These are phyloP conservation scores for Talaromyces sp. DNA, from an alignment of 2,329 filamentous ascomycete species.

Conservation along the genomic window DNA sequence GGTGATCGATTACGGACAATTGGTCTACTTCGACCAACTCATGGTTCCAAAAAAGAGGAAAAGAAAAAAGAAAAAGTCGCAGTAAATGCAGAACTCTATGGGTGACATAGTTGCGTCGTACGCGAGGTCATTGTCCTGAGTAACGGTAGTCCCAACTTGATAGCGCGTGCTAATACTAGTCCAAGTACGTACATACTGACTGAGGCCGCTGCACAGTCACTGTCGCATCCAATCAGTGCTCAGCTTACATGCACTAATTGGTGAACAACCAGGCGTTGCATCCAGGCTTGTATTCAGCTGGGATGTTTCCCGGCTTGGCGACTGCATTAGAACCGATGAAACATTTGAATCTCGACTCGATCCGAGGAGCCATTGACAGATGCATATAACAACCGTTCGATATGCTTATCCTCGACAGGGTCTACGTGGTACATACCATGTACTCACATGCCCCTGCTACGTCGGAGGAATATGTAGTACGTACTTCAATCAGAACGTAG, in stretches of 20 bases:
- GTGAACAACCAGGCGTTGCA: neutral
- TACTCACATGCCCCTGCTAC: neutral
- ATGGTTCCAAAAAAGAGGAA: too few relatives aligned
- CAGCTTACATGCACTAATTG: neutral
- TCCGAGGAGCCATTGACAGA: neutral
- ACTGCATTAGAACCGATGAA: neutral
- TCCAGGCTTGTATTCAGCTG: neutral
- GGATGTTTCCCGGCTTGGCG: neutral
- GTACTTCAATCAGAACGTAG: neutral
- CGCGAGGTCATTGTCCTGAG: neutral
- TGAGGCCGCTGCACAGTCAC: neutral
- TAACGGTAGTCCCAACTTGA: too few relatives aligned
- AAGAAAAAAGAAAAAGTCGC: neutral
- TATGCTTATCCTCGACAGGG: neutral
- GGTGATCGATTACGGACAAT: neutral
- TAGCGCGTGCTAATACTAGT: too few relatives aligned
- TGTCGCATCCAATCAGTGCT: constrained; percentile 1
- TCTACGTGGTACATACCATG: neutral
- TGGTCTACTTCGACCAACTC: neutral
- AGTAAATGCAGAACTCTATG: neutral
- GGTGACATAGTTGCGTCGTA: neutral
- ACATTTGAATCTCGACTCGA: neutral
- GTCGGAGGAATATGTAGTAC: neutral
- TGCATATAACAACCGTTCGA: neutral
- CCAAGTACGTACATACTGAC: neutral